Conservation (phyloP, 169 alveolate genomes). For the Plasmodium fragile region DNA sequence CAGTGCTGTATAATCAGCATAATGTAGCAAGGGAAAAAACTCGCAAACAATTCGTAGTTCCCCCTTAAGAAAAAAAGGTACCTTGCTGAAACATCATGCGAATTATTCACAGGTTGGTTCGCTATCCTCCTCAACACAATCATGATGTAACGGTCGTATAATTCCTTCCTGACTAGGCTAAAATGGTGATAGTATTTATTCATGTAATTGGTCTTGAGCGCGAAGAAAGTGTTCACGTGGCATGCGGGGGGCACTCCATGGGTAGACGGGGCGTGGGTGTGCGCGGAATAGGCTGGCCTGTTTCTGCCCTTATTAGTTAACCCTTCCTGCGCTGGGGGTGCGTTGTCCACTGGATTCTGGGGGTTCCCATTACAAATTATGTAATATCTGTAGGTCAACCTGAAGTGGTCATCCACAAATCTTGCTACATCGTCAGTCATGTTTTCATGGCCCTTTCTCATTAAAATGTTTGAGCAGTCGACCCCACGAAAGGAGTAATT, state of each 20-base stretch:
- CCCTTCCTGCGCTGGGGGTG: neutral
- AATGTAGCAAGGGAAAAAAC: slow-evolving; percentile 62
- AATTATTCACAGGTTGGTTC: slow-evolving; percentile 21
- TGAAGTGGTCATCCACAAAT: slow-evolving; percentile 66
- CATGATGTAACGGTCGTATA: slow-evolving; percentile 73
- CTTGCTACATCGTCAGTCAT: slow-evolving; percentile 34
- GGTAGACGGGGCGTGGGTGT: neutral
- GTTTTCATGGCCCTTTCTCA: slow-evolving; percentile 48
- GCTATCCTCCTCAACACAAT: slow-evolving; percentile 39
- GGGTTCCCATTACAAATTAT: slow-evolving; percentile 40
- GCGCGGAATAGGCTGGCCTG: neutral
- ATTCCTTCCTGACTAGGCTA: slow-evolving; percentile 52
- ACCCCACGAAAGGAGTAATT: slow-evolving; percentile 62
- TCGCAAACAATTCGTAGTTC: slow-evolving; percentile 49
- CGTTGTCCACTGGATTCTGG: neutral
- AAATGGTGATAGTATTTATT: slow-evolving; percentile 73
- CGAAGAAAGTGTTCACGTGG: slow-evolving; percentile 1
- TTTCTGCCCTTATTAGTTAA: neutral
- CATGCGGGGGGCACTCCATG: neutral
- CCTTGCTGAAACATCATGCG: slow-evolving; percentile 13
- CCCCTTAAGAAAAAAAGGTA: slow-evolving; percentile 58
- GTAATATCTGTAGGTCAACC: slow-evolving; percentile 60
- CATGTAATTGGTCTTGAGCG: slow-evolving; percentile 48
- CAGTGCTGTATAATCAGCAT: slow-evolving; percentile 49
- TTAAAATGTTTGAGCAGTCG: slow-evolving; percentile 50